These are phyloP conservation scores for Diaporthe australafricana DNA, from an alignment of 2,329 filamentous ascomycete genomes.

Conservation along the genomic window DNA sequence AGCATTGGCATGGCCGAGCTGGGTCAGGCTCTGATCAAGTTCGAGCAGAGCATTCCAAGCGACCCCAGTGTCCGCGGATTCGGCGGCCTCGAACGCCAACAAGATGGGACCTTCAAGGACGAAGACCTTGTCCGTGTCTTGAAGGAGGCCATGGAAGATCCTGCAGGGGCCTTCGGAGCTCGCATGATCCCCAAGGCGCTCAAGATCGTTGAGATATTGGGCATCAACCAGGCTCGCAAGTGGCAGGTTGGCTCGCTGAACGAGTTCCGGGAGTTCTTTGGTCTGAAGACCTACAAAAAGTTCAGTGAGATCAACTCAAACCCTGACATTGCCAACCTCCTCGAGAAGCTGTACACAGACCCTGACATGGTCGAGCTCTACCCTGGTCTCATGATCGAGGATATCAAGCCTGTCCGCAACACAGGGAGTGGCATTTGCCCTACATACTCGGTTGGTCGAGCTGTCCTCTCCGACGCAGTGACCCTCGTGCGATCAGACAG, in stretches of 20 bases:
- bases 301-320: slow-evolving; percentile 71
- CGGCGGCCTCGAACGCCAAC: slow-evolving; percentile 57
- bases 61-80: slow-evolving; percentile 62
- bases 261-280: slow-evolving; percentile 74
- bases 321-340: slow-evolving; percentile 63
- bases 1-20: slow-evolving; percentile 24
- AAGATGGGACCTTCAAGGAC: slow-evolving; percentile 66
- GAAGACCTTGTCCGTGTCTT: slow-evolving; percentile 68
- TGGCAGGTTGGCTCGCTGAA: slow-evolving; percentile 73
- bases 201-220: slow-evolving; percentile 71
- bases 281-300: slow-evolving; percentile 64
- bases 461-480: slow-evolving; percentile 72
- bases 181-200: slow-evolving; percentile 69
- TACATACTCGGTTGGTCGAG: slow-evolving; percentile 42
- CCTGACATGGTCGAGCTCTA: slow-evolving; percentile 78
- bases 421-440: slow-evolving; percentile 29
- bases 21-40: slow-evolving; percentile 47
- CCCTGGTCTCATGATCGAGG: slow-evolving; percentile 68
- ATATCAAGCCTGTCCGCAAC: slow-evolving; percentile 12
- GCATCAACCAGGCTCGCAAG: slow-evolving; percentile 70
- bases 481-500: slow-evolving; percentile 72
- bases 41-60: slow-evolving; percentile 50
- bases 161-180: slow-evolving; percentile 69
- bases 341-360: slow-evolving; percentile 71
- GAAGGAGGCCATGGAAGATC: slow-evolving; percentile 70